These are phyloP conservation scores for Penicillium olsonii DNA, from an alignment of 2,329 filamentous ascomycete genomes.

Conservation along the genomic window DNA sequence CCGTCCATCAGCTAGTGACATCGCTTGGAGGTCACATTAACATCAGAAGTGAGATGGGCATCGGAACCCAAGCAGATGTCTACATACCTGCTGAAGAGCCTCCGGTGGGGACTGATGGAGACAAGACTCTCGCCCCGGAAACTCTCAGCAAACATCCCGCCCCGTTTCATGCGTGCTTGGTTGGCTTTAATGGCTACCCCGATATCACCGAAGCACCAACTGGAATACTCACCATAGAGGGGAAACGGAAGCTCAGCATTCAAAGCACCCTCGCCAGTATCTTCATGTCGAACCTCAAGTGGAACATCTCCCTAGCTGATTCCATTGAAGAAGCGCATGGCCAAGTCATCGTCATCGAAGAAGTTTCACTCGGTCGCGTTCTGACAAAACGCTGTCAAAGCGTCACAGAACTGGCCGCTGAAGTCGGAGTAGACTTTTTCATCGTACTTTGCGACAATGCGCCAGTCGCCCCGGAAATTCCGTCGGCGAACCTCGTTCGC, in stretches of 20 bases:
- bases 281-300: slow-evolving; percentile 25
- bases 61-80: slow-evolving; percentile 27
- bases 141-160: background rate
- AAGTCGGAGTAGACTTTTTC: slow-evolving; percentile 17
- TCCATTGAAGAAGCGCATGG: slow-evolving; percentile 21
- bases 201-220: slow-evolving; percentile 23
- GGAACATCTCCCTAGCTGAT: slow-evolving; percentile 30
- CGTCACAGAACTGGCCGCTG: slow-evolving; percentile 3
- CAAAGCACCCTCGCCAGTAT: slow-evolving; percentile 29
- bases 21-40: slow-evolving; percentile 58
- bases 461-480: background rate
- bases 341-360: slow-evolving; percentile 32
- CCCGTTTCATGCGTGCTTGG: slow-evolving; percentile 25
- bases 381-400: slow-evolving; percentile 6
- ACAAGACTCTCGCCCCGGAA: background rate
- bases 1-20: slow-evolving; percentile 59
- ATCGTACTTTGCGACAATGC: slow-evolving; percentile 24
- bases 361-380: slow-evolving; percentile 20
- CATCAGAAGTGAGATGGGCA: slow-evolving; percentile 43
- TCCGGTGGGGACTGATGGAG: background rate
- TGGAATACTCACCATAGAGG: slow-evolving; percentile 26
- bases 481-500: slow-evolving; percentile 22
- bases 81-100: slow-evolving; percentile 25
- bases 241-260: slow-evolving; percentile 32
- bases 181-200: slow-evolving; percentile 29